Percentiles rank a stretch among this genome's conserved stretches.
Evolutionary conservation across 2,329 filamentous ascomycete species (phyloP).

Genomic region (Tolypocladium ovalisporum): DNA sequence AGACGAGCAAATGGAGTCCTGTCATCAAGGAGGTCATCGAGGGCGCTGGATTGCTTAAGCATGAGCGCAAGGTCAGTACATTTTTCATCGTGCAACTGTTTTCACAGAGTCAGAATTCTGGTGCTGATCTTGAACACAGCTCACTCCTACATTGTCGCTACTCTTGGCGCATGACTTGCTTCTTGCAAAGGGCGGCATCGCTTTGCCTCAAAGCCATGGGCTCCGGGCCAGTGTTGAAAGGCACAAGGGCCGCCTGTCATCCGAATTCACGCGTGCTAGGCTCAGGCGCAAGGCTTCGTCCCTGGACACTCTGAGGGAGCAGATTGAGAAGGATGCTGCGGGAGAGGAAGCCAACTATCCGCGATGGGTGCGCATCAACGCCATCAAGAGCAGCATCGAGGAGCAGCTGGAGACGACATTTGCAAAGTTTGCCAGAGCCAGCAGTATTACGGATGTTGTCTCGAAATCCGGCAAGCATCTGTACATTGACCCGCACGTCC

Average conservation of each 20-base stretch:
- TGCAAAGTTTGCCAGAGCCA: conserved; percentile 45
- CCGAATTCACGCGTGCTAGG: conserved; percentile 73
- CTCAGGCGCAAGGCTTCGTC: conserved; percentile 60
- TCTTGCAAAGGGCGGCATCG: conserved; percentile 70
- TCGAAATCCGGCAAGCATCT: conserved; percentile 36
- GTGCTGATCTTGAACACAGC: conserved; percentile 33
- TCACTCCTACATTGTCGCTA: conserved; percentile 69
- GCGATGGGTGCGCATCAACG: conserved; percentile 88
- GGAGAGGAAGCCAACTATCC: conserved; percentile 52
- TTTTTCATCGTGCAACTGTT: not conserved
- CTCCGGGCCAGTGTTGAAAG: conserved; percentile 64
- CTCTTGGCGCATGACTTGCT: conserved; percentile 81
- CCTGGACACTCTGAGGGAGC: conserved; percentile 51
- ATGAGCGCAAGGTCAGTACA: conserved; percentile 67
- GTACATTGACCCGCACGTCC: conserved; percentile 70
- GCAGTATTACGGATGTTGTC: conserved; percentile 46
- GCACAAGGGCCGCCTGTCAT: conserved; percentile 69
- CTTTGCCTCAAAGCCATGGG: conserved; percentile 68
- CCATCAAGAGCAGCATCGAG: conserved; percentile 58
- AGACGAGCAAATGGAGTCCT: conserved; percentile 82
- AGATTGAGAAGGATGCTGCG: conserved; percentile 40
- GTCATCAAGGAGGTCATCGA: conserved; percentile 88
- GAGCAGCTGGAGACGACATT: conserved; percentile 71
- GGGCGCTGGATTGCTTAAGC: conserved; percentile 59
- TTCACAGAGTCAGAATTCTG: not conserved